A percentile compares a stretch with the other conserved stretches of the same genome.
These are phyloP conservation scores for Trichoderma sp. DNA, from an alignment of 2,329 filamentous ascomycete species.

Conservation along the genomic window DNA sequence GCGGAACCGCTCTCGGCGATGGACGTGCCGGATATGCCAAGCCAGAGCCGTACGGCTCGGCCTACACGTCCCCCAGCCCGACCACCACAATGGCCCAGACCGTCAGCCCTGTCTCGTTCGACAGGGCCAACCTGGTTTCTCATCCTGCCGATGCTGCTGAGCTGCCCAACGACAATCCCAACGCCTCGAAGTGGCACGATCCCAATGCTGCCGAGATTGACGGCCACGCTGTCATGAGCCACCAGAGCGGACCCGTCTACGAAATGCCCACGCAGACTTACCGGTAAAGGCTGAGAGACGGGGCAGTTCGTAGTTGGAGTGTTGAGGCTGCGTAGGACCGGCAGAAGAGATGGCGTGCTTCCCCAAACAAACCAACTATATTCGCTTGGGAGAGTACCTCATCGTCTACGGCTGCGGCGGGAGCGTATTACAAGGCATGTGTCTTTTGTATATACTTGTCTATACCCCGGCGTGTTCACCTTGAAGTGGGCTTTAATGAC, in stretches of 20 bases:
- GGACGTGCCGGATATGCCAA: slow-evolving; percentile 46
- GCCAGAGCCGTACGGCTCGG: slow-evolving; percentile 41
- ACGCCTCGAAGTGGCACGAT: slow-evolving; percentile 41
- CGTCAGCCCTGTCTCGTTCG: slow-evolving; percentile 26
- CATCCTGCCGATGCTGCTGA: slow-evolving; percentile 33
- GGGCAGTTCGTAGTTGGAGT: not conserved
- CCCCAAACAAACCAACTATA: not conserved
- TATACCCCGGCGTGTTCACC: slow-evolving; percentile 19
- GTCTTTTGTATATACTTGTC: slow-evolving; percentile 30
- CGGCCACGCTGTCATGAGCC: slow-evolving; percentile 40
- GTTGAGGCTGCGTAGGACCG: not conserved
- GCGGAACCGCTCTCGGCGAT: slow-evolving; percentile 45
- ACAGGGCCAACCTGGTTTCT: slow-evolving; percentile 29
- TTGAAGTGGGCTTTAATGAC: slow-evolving; percentile 18
- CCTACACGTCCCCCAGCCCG: slow-evolving; percentile 37
- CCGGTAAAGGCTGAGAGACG: slow-evolving; percentile 34
- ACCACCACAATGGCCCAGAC: slow-evolving; percentile 31
- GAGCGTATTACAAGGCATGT: slow-evolving; percentile 21
- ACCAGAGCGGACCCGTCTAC: slow-evolving; percentile 44
- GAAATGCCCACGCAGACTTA: slow-evolving; percentile 48
- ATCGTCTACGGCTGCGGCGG: not conserved
- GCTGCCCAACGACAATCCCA: slow-evolving; percentile 40
- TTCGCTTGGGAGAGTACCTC: not conserved
- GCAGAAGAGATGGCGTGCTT: not conserved
- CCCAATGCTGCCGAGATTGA: slow-evolving; percentile 46